These are phyloP conservation scores for Rhizoclosmatium sp. DNA, from an alignment of 192 early-diverging fungal species.

Conservation along the genomic window DNA sequence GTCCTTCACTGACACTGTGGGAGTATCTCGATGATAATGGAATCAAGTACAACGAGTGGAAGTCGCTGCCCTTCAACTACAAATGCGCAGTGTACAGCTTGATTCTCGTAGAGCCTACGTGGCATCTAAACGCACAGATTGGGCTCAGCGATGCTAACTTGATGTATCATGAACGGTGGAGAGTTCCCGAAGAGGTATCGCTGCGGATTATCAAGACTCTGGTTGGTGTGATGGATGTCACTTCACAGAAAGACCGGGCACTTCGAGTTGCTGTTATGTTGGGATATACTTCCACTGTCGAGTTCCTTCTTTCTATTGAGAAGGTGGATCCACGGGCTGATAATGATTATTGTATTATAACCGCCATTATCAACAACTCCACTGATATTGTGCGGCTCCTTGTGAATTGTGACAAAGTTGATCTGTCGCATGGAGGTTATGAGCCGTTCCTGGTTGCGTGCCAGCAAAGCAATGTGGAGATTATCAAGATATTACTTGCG, in stretches of 20 bases:
- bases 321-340: not conserved
- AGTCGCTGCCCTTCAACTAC: not conserved
- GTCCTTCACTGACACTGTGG: not conserved
- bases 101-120: not conserved
- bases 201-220: not conserved
- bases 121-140: not conserved
- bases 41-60: not conserved
- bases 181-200: not conserved
- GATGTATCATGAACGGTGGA: not conserved
- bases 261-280: not conserved
- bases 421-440: not conserved
- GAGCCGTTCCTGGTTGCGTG: not conserved
- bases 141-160: not conserved
- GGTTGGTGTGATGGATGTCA: not conserved
- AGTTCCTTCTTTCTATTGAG: not conserved
- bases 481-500: not conserved
- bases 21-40: not conserved
- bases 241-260: not conserved
- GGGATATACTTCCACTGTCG: not conserved
- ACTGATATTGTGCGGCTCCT: not conserved
- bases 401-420: not conserved
- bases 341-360: not conserved
- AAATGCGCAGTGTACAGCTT: not conserved
- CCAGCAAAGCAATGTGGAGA: not conserved
- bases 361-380: not conserved